Evolutionary conservation across 1,284 basidiomycete genomes (phyloP).

Genomic region (Lentinula novae-zelandiae): DNA sequence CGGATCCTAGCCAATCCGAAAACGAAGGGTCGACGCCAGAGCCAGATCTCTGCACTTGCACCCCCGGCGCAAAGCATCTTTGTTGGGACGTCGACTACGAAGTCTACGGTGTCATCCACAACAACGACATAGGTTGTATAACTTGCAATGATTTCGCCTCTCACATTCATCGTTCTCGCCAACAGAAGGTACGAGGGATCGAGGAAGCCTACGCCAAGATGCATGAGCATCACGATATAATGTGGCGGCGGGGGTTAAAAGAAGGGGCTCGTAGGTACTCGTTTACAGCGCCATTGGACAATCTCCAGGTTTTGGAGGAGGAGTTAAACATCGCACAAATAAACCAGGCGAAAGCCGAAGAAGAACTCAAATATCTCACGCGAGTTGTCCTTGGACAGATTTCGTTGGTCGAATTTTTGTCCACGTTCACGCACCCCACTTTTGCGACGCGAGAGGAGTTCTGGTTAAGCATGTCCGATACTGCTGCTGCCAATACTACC

Average conservation of each 20-base stretch:
- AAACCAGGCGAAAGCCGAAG: not conserved
- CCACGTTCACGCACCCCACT: not conserved
- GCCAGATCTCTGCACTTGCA: not conserved
- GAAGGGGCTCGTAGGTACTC: not conserved
- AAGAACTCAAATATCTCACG: conserved; percentile 1
- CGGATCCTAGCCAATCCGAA: not conserved
- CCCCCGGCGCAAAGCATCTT: not conserved
- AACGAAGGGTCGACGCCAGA: not conserved
- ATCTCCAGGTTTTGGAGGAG: not conserved
- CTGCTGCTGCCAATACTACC: not conserved
- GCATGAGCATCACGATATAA: not conserved
- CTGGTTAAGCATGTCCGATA: not conserved
- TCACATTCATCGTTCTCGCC: conserved; percentile 1
- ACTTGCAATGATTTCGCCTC: conserved; percentile 1
- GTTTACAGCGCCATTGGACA: no score
- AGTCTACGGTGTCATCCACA: conserved; percentile 1
- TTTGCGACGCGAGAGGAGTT: not conserved
- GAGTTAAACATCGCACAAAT: not conserved
- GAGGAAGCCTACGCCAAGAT: not conserved
- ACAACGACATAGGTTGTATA: not conserved
- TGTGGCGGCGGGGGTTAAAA: not conserved
- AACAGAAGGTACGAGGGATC: not conserved
- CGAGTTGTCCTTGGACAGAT: not conserved
- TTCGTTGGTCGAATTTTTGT: not conserved
- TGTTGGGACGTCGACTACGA: conserved; percentile 1